Percentiles rank a stretch among this genome's conserved stretches.
Evolutionary conservation across 2,329 filamentous ascomycete genomes (phyloP).

Genomic region (Pleomassaria siparia): DNA sequence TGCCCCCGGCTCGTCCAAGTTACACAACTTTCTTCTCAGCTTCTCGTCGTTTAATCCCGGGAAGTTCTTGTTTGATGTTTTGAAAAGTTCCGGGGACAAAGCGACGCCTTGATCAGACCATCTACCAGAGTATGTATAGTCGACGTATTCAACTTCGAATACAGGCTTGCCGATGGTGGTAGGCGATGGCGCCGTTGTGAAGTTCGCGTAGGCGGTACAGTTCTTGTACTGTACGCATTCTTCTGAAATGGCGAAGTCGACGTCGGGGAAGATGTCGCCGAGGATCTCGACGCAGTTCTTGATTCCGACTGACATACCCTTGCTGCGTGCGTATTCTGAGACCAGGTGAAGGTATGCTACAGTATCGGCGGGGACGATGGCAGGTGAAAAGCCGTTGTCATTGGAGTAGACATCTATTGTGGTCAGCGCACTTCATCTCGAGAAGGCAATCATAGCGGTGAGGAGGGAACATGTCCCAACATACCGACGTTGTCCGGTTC

Average conservation of each 20-base stretch:
- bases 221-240: conserved; percentile 24
- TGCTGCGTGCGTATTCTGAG: conserved; percentile 18
- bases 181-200: conserved; percentile 20
- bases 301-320: conserved; percentile 25
- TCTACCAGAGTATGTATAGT: conserved; percentile 21
- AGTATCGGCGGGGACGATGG: conserved; percentile 19
- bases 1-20: conserved; percentile 18
- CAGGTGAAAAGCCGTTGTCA: conserved; percentile 21
- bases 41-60: conserved; percentile 19
- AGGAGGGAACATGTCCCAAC: conserved; percentile 7
- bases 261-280: conserved; percentile 23
- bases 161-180: conserved; percentile 20
- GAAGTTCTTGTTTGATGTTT: conserved; percentile 20
- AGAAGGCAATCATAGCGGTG: too few relatives aligned
- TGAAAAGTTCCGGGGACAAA: conserved; percentile 13
- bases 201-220: conserved; percentile 24
- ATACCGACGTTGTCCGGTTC: conserved; percentile 39
- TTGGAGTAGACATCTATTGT: conserved; percentile 24
- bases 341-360: conserved; percentile 21
- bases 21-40: conserved; percentile 22
- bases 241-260: conserved; percentile 28
- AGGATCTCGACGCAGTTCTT: conserved; percentile 29
- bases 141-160: conserved; percentile 27
- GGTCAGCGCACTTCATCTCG: too few relatives aligned
- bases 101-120: conserved; percentile 21